Evolutionary conservation across 805 yeast species (phyloP).

Genomic region (Cyberlindnera maritima): DNA sequence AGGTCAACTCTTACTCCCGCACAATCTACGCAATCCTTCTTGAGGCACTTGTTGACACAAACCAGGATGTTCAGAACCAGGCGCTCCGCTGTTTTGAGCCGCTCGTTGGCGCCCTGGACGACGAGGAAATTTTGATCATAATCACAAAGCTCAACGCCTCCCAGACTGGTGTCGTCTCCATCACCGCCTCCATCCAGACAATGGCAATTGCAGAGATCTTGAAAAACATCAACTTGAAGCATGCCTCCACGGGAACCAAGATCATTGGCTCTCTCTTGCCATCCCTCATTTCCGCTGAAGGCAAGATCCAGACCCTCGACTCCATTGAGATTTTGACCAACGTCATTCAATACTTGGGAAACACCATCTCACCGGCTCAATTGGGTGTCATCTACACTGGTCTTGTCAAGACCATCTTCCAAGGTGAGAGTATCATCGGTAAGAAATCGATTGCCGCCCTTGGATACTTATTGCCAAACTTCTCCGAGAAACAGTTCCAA

Average conservation of each 20-base stretch:
- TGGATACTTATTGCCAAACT: slow-evolving; percentile 37
- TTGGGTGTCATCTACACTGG: slow-evolving; percentile 25
- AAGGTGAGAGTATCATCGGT: slow-evolving; percentile 43
- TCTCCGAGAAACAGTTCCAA: slow-evolving; percentile 28
- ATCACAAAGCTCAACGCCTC: slow-evolving; percentile 20
- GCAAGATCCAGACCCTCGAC: slow-evolving; percentile 42
- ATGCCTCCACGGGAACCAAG: slow-evolving; percentile 24
- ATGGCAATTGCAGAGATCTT: slow-evolving; percentile 28
- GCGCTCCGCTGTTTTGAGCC: slow-evolving; percentile 60
- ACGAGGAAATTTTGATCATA: slow-evolving; percentile 23
- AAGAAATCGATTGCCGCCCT: slow-evolving; percentile 50
- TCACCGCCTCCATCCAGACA: slow-evolving; percentile 29
- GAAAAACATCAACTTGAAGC: slow-evolving; percentile 24
- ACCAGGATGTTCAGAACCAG: slow-evolving; percentile 72
- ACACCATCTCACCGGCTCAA: slow-evolving; percentile 37
- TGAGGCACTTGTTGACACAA: slow-evolving; percentile 52
- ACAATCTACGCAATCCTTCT: slow-evolving; percentile 40
- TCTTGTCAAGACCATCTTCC: slow-evolving; percentile 38
- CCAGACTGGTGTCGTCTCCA: slow-evolving; percentile 23
- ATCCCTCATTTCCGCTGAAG: slow-evolving; percentile 31
- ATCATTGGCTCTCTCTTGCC: slow-evolving; percentile 41
- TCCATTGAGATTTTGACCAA: slow-evolving; percentile 60
- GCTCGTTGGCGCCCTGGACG: slow-evolving; percentile 25
- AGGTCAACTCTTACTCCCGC: slow-evolving; percentile 30
- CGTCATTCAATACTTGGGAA: slow-evolving; percentile 48